Base-by-base conservation (phyloP, 495 filamentous ascomycete genomes). In the Xylaria grammica region DNA sequence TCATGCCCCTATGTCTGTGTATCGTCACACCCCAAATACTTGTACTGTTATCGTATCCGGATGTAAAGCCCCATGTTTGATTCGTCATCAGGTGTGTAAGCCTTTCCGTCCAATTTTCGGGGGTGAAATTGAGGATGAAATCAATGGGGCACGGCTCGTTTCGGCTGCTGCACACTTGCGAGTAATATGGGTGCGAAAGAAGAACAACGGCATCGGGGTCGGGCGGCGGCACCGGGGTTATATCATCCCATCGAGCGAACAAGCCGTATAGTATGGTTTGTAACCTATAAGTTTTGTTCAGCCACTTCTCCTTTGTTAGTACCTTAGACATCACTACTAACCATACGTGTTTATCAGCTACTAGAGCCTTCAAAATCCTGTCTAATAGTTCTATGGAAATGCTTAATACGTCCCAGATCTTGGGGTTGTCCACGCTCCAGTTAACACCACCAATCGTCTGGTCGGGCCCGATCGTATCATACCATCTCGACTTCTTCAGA, bases 401-500 rank as follows among this genome's bases (percentile, higher is more conserved):
- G 2, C 53, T 40, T n/a, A 56, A 26, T 22, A 20, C 53, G 2
- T 56, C 36, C 53, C 53, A 56, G 22, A 56, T n/a, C n/a, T 26
- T 42, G 19, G 53, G 32, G 11, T 38, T 42, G 22, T 56, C 53
- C 34, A 56, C 53, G 22, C 53, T 56, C 53, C 53, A 56, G 22
- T 42, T 26, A 30, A 3, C 19, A n/a, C 34, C 53, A 6, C 11
- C 19, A 1, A 24, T 17, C 13, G 19, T n/a, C 11, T 22, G 48
- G 1, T 42, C 20, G 20, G 10, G 19, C 13, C 7, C 6, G n/a
- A 40, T 13, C 2, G 15, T 1, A 15, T 56, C 34, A 2, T 24
- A 26, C 53, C 53, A 56, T 19, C 53, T 56, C 9, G 26, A 32
- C 32, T 56, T 56, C 13, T 13, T 17, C 32, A 56, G 15, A 19